Conservation (phyloP, 768 basidiomycete species). For the Chiua virens region DNA sequence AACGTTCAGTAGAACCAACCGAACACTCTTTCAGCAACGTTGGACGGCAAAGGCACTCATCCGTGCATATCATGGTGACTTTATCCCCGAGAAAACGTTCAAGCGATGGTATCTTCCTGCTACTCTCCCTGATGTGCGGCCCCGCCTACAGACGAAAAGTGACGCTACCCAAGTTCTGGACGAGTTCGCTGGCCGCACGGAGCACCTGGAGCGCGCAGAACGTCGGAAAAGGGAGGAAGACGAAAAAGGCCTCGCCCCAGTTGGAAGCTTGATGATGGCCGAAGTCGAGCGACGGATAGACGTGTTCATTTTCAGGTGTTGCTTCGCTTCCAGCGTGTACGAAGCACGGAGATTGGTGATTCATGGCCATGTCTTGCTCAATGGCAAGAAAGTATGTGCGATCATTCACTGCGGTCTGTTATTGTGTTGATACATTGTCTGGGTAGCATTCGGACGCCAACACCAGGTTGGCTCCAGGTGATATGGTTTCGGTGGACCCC, state of each 20-base stretch:
- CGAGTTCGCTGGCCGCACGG: constrained; percentile 58
- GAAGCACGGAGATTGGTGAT: constrained; percentile 85
- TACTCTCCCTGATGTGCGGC: constrained; percentile 83
- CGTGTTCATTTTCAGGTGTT: constrained; percentile 85
- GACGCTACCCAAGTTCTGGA: constrained; percentile 47
- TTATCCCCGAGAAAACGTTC: constrained; percentile 89
- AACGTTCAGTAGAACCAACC: constrained; percentile 53
- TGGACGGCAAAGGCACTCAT: constrained; percentile 86
- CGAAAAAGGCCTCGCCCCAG: constrained; percentile 73
- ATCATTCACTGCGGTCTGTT: not conserved
- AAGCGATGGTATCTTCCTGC: constrained; percentile 93
- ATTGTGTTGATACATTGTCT: not conserved
- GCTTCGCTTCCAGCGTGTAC: constrained; percentile 87
- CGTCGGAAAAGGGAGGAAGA: constrained; percentile 54
- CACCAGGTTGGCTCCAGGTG: constrained; percentile 87
- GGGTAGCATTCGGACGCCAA: constrained; percentile 79
- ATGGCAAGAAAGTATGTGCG: constrained; percentile 78
- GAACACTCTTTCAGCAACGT: constrained; percentile 86
- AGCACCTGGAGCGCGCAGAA: constrained; percentile 38
- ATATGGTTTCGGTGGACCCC: constrained; percentile 90
- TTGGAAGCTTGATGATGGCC: constrained; percentile 92
- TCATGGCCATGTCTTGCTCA: constrained; percentile 83
- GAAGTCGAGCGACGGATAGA: constrained; percentile 96
- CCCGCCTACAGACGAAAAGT: constrained; percentile 36
- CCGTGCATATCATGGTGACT: constrained; percentile 95